Conservation (phyloP, 257 asterid species). For the Ajuga chamaepitys region DNA sequence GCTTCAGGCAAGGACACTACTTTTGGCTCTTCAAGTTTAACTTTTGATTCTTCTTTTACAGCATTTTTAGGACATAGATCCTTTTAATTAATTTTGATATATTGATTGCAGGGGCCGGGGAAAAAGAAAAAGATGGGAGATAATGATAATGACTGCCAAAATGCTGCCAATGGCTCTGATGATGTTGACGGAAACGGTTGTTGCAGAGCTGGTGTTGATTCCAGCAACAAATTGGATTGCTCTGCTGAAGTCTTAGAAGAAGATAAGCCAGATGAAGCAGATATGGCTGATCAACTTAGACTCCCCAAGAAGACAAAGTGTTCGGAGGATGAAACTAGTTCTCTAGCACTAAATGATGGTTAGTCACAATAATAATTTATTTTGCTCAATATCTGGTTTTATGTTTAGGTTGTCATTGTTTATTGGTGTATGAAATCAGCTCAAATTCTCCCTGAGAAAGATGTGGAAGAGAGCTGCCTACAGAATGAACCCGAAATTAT, state of each 20-base stretch:
- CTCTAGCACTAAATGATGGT: constrained; percentile 33
- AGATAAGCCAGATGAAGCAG: constrained; percentile 25
- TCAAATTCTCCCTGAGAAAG: constrained; percentile 21
- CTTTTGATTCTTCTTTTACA: not conserved
- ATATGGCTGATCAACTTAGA: constrained; percentile 37
- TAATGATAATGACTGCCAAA: constrained; percentile 32
- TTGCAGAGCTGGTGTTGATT: constrained; percentile 20
- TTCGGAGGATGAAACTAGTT: constrained; percentile 30
- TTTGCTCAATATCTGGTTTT: not conserved
- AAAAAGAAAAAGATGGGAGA: constrained; percentile 32
- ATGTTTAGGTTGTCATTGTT: not conserved
- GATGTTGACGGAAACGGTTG: constrained; percentile 30
- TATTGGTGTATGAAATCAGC: constrained; percentile 28
- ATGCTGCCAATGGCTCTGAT: constrained; percentile 26
- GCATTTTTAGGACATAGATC: not conserved
- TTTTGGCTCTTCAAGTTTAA: not conserved
- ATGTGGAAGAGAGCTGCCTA: constrained; percentile 16
- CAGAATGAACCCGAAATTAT: constrained; percentile 20
- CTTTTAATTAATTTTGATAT: not conserved
- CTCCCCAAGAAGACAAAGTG: constrained; percentile 78
- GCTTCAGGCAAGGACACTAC: constrained; percentile 39
- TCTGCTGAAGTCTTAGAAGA: constrained; percentile 28
- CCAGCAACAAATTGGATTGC: constrained; percentile 17
- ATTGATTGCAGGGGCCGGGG: constrained; percentile 31
- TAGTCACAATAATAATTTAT: constrained; percentile 14